phyloP scores from a whole-genome alignment of 805 yeast species.

The Yueomyces sp. region DNA sequence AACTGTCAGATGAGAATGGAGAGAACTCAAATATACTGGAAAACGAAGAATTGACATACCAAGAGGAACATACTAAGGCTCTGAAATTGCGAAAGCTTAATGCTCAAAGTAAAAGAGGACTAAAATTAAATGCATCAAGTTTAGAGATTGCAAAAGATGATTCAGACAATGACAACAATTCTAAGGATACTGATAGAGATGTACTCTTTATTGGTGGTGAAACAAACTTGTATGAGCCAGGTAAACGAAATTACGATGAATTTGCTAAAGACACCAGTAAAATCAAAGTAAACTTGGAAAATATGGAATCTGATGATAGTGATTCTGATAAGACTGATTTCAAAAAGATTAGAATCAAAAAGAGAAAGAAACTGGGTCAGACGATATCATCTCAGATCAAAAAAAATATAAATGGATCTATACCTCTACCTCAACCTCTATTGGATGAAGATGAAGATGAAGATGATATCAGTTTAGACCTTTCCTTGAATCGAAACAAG shows the following conservation, averaged over 20 bases:
- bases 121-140: slow-evolving; percentile 10
- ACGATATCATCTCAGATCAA: slow-evolving; percentile 8
- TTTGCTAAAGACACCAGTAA: slow-evolving; percentile 1
- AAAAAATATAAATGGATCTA: slow-evolving; percentile 23
- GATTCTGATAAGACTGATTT: slow-evolving; percentile 22
- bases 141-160: slow-evolving; percentile 12
- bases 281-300: slow-evolving; percentile 14
- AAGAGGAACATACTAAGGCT: slow-evolving; percentile 20
- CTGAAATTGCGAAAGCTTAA: slow-evolving; percentile 21
- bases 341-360: slow-evolving; percentile 27
- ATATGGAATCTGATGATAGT: slow-evolving; percentile 5
- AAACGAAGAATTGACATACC: slow-evolving; percentile 14
- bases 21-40: slow-evolving; percentile 19
- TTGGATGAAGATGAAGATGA: slow-evolving; percentile 16
- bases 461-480: slow-evolving; percentile 15
- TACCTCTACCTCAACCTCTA: slow-evolving; percentile 19
- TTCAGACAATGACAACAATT: slow-evolving; percentile 9
- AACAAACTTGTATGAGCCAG: slow-evolving; percentile 1
- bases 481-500: too few species aligned
- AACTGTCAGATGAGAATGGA: slow-evolving; percentile 20
- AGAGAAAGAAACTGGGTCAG: slow-evolving; percentile 25
- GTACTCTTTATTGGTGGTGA: slow-evolving; percentile 11
- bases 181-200: slow-evolving; percentile 4
- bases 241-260: background rate
- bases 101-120: slow-evolving; percentile 22